Evolutionary conservation across 192 early-diverging fungal species (phyloP), one percentile per base, ranked within the genome.

Genomic region (Chytriomyces sp.): DNA sequence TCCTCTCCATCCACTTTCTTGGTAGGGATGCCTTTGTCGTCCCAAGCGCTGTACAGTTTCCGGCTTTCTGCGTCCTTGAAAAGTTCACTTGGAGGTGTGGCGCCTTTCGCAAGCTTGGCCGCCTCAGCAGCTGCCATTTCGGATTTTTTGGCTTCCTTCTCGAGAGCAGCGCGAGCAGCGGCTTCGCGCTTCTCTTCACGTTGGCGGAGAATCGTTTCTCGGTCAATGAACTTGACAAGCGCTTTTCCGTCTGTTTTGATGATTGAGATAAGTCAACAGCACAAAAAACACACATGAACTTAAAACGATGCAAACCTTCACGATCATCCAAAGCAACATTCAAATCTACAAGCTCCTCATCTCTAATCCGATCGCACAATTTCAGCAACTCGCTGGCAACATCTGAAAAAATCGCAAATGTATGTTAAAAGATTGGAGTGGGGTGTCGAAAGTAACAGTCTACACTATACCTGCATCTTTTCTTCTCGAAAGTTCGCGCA

Each of bases 261-360:
- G 9, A 69, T 6, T 6, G 35, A 35, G 3, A 35, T 35, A 13
- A 57, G 24, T 20, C 5, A 35, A 7, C 10, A 20, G 53, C 3
- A 3, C 7, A 18, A 23, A 7, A 80, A 44, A n/a, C 18, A 7
- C 10, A 13, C 28, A n/a, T 35, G 24, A 50, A 67, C 69, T 77
- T 11, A n/a, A 23, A 50, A 49, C 20, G 61, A 26, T 18, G 13
- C 53, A 13, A 47, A 81, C 78, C 86, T 68, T 96, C 97, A 70
- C 94, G 93, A 83, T 99, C 97, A 77, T 97, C 97, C 69, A 99
- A 85, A 1, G 91, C 87, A 11, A 99, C 92, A 28, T 95, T 95
- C n/a, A 97, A 83, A 53, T 93, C 90, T 16, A 94, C 91, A 48
- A 98, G 87, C 57, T 94, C 93, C 20, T 89, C 86, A 83, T 99